Conservation (phyloP, 2,329 filamentous ascomycete species). For the Aureobasidium sp. region DNA sequence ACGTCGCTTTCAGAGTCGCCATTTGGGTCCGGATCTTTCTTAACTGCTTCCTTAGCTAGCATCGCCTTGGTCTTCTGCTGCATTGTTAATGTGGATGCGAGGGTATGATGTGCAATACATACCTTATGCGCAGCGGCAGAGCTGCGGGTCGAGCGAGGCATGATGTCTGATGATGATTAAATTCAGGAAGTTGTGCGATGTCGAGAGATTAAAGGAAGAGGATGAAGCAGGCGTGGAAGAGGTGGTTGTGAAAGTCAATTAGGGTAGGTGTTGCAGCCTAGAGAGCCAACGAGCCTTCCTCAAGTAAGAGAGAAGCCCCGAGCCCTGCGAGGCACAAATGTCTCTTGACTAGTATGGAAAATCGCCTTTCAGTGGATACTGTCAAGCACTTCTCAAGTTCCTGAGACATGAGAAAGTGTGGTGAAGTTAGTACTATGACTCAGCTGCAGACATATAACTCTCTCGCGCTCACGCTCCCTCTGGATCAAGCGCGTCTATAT, state of each 20-base stretch:
- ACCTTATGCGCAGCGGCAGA: neutral
- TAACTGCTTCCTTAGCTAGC: neutral
- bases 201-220: neutral
- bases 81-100: neutral
- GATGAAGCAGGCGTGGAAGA: neutral
- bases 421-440: too few relatives aligned
- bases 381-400: too few relatives aligned
- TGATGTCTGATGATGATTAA: neutral
- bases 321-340: too few relatives aligned
- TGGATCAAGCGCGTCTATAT: too few relatives aligned
- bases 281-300: neutral
- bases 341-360: too few relatives aligned
- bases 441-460: too few relatives aligned
- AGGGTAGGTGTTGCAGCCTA: neutral
- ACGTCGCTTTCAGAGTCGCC: neutral
- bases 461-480: too few relatives aligned
- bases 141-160: neutral
- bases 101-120: neutral
- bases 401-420: too few relatives aligned
- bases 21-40: neutral
- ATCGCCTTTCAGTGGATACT: too few relatives aligned
- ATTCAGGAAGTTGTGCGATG: neutral
- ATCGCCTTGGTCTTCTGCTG: neutral
- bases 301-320: neutral
- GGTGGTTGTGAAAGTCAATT: neutral